Base-by-base conservation (phyloP, 192 early-diverging fungal genomes). In the Pilobolus umbonatus region DNA sequence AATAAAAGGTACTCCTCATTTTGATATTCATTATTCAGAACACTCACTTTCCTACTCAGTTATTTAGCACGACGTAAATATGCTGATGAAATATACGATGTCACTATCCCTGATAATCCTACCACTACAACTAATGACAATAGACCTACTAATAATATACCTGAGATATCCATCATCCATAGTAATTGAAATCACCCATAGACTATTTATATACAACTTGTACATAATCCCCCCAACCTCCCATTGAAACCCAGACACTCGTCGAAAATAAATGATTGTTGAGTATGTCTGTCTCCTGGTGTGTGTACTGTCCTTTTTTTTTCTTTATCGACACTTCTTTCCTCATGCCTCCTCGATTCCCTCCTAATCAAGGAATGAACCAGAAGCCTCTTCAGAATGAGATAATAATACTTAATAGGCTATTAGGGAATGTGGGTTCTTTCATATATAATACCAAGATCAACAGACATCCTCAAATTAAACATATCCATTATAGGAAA, bases 1-100 rank as follows among this genome's bases (percentile, higher is more conserved):
- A 62, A 73, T 12, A 67, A 71, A 49, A 81, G 79, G 74, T 81
- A 73, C 32, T 31, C 2, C 19, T 17, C 22, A 30, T 45, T 17
- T 11, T 34, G 30, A 1, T 2, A 45, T 42, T 17, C 7, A 35
- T 21, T 1, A 55, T 11, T 38, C 1, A 11, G 25, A 5, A 28
- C 0, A 1, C 17, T 40, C 21, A 14, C 12, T 12, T 12, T 22
- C 7, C 4, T 22, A 34, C 9, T 42, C n/a, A 59, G 57, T 36
- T 59, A 59, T 25, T 11, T 59, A 29, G 57, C 44, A 7, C 47
- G 57, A 36, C 29, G 57, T 34, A 59, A 59, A 25, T 59, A 26
- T 49, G 45, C 15, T n/a, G 19, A 35, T 26, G 43, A 59, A 25
- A 24, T 34, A 25, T 35, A 53, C 22, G 51, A 53, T 12, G 14